These are phyloP conservation scores for Parathielavia appendiculata DNA, from an alignment of 495 filamentous ascomycete species.

Conservation along the genomic window DNA sequence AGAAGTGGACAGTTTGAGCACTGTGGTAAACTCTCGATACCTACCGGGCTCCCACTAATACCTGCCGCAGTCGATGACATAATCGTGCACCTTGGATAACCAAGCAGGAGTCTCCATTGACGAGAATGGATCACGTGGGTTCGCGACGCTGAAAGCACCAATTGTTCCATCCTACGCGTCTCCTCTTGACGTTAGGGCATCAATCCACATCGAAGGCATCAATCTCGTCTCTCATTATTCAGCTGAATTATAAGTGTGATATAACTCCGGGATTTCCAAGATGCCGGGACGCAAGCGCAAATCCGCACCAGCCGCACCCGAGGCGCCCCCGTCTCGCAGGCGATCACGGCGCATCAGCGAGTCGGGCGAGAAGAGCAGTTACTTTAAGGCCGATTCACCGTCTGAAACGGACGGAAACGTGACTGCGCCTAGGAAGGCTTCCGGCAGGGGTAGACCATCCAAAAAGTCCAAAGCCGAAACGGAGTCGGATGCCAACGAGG, in stretches of 20 bases:
- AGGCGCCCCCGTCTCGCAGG: conserved; percentile 27
- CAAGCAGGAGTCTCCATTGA: too few relatives aligned
- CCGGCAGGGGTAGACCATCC: not conserved
- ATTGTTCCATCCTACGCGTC: not conserved
- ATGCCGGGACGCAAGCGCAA: conserved; percentile 24
- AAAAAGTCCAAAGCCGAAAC: conserved; percentile 20
- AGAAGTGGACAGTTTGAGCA: too few relatives aligned
- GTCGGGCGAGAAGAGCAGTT: conserved; percentile 35
- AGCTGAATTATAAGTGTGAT: not conserved
- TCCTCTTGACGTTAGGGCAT: not conserved
- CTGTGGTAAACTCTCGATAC: too few relatives aligned
- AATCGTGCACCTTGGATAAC: too few relatives aligned
- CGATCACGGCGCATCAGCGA: conserved; percentile 36
- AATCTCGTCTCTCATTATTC: not conserved
- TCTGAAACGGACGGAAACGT: not conserved
- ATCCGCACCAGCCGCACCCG: conserved; percentile 15
- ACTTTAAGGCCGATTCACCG: conserved; percentile 32
- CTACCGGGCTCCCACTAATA: too few relatives aligned
- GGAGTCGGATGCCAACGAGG: conserved; percentile 24
- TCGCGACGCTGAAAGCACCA: conserved; percentile 8
- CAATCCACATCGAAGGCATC: not conserved
- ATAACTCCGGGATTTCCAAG: not conserved
- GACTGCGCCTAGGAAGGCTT: not conserved
- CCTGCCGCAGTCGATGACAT: too few relatives aligned
- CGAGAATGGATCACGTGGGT: conserved; percentile 20